Conservation (phyloP, 768 basidiomycete genomes). For the Tulasnella sp. region DNA sequence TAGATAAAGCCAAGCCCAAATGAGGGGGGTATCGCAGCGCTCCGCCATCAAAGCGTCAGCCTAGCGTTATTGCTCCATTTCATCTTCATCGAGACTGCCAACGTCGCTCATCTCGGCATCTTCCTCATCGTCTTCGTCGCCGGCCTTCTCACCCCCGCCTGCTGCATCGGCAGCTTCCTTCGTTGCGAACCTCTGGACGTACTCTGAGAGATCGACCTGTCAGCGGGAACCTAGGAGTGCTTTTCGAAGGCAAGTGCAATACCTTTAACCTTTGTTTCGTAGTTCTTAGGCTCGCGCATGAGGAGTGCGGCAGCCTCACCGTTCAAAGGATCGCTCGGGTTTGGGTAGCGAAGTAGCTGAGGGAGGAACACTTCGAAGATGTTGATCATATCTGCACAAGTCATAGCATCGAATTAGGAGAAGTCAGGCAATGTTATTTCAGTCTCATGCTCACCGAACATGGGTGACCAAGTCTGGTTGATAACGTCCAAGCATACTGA, state of each 20-base stretch:
- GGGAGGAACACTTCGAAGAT: constrained; percentile 98
- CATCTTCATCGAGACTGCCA: constrained; percentile 62
- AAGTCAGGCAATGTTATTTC: not conserved
- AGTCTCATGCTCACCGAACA: constrained; percentile 69
- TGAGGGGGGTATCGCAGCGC: not conserved
- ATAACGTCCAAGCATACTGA: constrained; percentile 98
- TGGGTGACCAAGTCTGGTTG: constrained; percentile 99
- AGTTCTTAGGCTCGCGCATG: constrained; percentile 95
- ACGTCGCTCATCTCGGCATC: constrained; percentile 68
- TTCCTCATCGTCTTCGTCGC: constrained; percentile 57
- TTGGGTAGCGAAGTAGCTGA: constrained; percentile 93
- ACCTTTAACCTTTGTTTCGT: constrained; percentile 91
- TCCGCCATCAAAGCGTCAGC: not conserved
- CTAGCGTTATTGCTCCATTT: not conserved
- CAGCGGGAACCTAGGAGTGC: not conserved
- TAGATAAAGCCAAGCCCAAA: not conserved
- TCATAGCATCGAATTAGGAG: not conserved
- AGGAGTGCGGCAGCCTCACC: constrained; percentile 95
- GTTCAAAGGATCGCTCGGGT: constrained; percentile 95
- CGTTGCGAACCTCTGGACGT: constrained; percentile 90
- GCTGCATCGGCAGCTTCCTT: constrained; percentile 79
- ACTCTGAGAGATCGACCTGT: constrained; percentile 45
- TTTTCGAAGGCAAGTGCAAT: constrained; percentile 16
- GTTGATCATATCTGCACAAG: constrained; percentile 84
- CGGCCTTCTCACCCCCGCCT: constrained; percentile 39